Percentiles rank a stretch among this genome's conserved stretches.
Conservation (phyloP, 2,329 filamentous ascomycete genomes). For the Ceratocystis papillata region DNA sequence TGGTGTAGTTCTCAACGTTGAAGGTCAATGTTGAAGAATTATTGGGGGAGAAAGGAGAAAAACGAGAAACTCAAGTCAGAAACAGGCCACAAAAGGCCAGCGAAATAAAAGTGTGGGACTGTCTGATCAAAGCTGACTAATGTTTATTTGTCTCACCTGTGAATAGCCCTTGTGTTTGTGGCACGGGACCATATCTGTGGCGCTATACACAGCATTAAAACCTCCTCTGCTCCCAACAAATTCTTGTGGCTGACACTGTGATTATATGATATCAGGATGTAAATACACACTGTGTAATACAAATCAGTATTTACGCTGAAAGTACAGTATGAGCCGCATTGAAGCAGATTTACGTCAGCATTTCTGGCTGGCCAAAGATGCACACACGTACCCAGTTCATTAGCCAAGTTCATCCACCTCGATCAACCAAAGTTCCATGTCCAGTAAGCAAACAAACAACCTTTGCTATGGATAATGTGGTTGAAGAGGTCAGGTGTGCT, state of each 20-base stretch:
- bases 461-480: neutral
- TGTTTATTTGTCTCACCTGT: neutral
- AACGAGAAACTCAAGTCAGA: neutral
- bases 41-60: constrained; percentile 1
- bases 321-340: too few relatives aligned
- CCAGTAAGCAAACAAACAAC: neutral
- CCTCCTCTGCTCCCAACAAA: neutral
- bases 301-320: too few relatives aligned
- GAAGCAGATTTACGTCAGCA: neutral
- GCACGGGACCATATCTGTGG: neutral
- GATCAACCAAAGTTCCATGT: neutral
- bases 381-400: neutral
- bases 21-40: neutral
- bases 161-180: neutral
- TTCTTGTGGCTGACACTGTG: too few relatives aligned
- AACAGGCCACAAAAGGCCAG: neutral
- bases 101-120: neutral
- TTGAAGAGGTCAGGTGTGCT: neutral
- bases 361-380: neutral
- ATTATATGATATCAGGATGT: too few relatives aligned
- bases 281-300: too few relatives aligned
- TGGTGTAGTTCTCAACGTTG: neutral
- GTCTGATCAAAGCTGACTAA: neutral
- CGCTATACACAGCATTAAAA: neutral
- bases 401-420: neutral